These are phyloP conservation scores for Marasmius tenuissimus DNA, from an alignment of 1,284 basidiomycete genomes.

Conservation along the genomic window DNA sequence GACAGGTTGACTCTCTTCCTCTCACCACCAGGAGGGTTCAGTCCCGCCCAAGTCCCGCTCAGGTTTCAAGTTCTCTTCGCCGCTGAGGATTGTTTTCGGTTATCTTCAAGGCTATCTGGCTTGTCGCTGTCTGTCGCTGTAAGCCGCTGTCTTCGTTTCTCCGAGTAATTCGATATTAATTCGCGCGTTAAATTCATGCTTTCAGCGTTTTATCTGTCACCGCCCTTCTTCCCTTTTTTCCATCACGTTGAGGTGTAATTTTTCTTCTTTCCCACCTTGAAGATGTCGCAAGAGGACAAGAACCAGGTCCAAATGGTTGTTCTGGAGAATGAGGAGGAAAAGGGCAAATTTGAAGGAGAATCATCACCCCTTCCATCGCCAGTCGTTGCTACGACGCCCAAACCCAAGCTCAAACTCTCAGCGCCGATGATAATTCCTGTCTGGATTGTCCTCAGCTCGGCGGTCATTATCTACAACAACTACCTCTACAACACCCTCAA, in stretches of 20 bases:
- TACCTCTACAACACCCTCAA: slow-evolving; percentile 82
- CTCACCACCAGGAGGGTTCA: not conserved
- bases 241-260: too few relatives aligned
- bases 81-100: not conserved
- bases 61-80: not conserved
- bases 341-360: slow-evolving; percentile 14
- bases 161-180: too few relatives aligned
- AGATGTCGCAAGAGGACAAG: not conserved
- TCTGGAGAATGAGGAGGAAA: not conserved
- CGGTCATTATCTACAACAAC: slow-evolving; percentile 98
- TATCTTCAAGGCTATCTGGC: too few relatives aligned
- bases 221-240: not conserved
- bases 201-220: too few relatives aligned
- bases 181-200: too few relatives aligned
- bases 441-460: slow-evolving; percentile 89
- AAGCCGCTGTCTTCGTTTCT: too few relatives aligned
- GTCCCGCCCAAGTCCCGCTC: not conserved
- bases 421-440: slow-evolving; percentile 76
- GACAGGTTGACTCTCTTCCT: not conserved
- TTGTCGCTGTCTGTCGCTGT: not conserved
- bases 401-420: slow-evolving; percentile 50
- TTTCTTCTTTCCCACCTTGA: not conserved
- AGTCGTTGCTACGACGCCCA: slow-evolving; percentile 42
- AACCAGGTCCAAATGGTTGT: not conserved
- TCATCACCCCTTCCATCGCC: slow-evolving; percentile 52